These are phyloP conservation scores for Fraxinus ornus DNA, from an alignment of 305 asterid genomes.

Conservation along the genomic window DNA sequence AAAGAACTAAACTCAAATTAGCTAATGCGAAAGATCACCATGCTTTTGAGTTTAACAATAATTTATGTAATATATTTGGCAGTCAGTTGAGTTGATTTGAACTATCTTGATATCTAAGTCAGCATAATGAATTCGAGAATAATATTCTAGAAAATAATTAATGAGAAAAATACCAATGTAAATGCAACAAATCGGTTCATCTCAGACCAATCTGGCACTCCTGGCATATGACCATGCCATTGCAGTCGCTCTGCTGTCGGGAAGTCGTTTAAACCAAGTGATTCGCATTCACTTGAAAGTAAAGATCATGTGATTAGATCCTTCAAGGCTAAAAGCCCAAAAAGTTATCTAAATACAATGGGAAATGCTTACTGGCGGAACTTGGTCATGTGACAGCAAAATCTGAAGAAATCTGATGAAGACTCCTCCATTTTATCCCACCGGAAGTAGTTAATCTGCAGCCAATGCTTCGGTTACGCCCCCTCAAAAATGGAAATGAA, in stretches of 20 bases:
- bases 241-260: constrained; percentile 89
- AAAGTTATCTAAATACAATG: not conserved
- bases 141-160: not conserved
- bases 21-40: not conserved
- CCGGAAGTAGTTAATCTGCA: constrained; percentile 86
- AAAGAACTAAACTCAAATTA: not conserved
- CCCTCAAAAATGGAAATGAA: not conserved
- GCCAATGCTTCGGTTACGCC: constrained; percentile 22
- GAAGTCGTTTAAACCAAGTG: constrained; percentile 83
- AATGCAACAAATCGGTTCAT: constrained; percentile 82
- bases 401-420: constrained; percentile 75
- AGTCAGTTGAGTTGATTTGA: not conserved
- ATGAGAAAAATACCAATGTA: constrained; percentile 58
- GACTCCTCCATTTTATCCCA: constrained; percentile 95
- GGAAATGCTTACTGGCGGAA: constrained; percentile 60
- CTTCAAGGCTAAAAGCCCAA: constrained; percentile 4
- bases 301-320: constrained; percentile 6
- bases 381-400: constrained; percentile 68
- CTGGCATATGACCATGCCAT: constrained; percentile 93
- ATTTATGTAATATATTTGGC: not conserved
- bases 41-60: not conserved
- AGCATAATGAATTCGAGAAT: not conserved
- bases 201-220: constrained; percentile 83
- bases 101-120: not conserved
- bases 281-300: constrained; percentile 70